Percentiles rank a stretch among this genome's conserved stretches.
phyloP scores from a whole-genome alignment of 1,139 yeast species.

The Tardiomyces blankii region DNA sequence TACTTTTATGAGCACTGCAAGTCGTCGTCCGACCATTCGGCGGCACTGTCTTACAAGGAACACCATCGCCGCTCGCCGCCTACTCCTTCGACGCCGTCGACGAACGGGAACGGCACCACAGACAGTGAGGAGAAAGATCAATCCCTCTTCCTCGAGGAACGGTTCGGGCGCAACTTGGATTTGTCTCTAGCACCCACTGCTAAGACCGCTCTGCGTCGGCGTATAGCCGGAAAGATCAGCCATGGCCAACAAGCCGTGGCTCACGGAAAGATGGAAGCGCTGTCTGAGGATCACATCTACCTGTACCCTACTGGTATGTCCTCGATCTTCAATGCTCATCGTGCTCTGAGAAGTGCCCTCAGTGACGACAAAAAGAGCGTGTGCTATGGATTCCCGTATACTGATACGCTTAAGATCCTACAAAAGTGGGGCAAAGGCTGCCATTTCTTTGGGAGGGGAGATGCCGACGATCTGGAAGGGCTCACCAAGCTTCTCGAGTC shows the following conservation, averaged over 20 bases:
- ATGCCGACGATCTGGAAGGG: conserved; percentile 54
- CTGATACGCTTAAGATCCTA: conserved; percentile 78
- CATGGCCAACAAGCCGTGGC: conserved; percentile 26
- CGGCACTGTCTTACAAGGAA: conserved; percentile 9
- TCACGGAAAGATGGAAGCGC: conserved; percentile 22
- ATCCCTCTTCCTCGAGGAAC: conserved; percentile 68
- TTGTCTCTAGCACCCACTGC: conserved; percentile 67
- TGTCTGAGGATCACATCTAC: conserved; percentile 58
- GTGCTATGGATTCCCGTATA: conserved; percentile 92
- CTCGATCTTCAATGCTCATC: conserved; percentile 74
- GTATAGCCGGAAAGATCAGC: conserved; percentile 52
- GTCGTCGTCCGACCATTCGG: conserved; percentile 20
- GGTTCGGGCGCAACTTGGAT: conserved; percentile 83
- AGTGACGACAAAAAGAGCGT: conserved; percentile 44
- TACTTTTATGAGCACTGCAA: conserved; percentile 59
- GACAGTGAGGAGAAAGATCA: conserved; percentile 37
- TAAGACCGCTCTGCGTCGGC: conserved; percentile 54
- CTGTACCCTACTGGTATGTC: conserved; percentile 92
- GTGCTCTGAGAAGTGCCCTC: conserved; percentile 35
- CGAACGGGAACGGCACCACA: background rate
- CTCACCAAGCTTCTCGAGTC: conserved; percentile 47
- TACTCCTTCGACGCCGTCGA: conserved; percentile 2
- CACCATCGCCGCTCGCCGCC: conserved; percentile 4
- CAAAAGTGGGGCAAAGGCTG: conserved; percentile 79
- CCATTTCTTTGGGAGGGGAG: conserved; percentile 77